Base-by-base conservation (phyloP, 1,284 basidiomycete species). In the Hypsizygus ulmarius region DNA sequence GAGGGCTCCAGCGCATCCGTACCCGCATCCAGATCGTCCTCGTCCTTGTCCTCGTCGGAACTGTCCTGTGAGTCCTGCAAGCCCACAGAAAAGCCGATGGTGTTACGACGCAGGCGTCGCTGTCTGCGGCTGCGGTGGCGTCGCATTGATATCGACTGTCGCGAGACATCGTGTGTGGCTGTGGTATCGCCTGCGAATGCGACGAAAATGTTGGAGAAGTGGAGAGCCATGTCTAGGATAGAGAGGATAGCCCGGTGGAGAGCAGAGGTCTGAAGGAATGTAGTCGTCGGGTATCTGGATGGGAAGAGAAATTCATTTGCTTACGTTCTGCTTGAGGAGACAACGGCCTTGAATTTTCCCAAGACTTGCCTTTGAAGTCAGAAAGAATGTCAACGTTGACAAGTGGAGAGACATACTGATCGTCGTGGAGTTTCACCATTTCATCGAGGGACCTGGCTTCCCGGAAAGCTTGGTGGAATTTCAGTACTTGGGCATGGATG, bases 171-270 rank as follows among this genome's bases (percentile, higher is more conserved):
- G 49, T 79, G 78, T 2, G 73, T 79, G 1, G 72, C 68, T 2
- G 75, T 77, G 8, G 72, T 74, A 56, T 82, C 75, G 3, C 81
- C 82, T 8, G 78, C 73, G 56, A 82, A 81, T 0, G 80, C 66
- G 16, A 77, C 67, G 58, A 89, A 87, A 44, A 75, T 70, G 40
- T 82, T 76, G 52, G 74, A 78, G 61, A 92, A 87, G 52, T 80
- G 75, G 3, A 90, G 66, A 30, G 79, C 76, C 70, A 90, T 81
- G 63, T 92, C 87, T 32, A 93, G 72, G 46, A 91, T 77, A 4
- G 81, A 80, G 18, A 84, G 54, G 38, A 93, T 76, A 10, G 81
- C 75, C 45, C 78, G 78, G 57, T 82, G 78, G 11, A 90, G 68
- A 8, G 81, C 72, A 0, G 75, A 71, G 8, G 82, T 84, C 84